Evolutionary conservation across 1,284 basidiomycete species (phyloP), one percentile per base, ranked within the genome.

Genomic region (Inonotus obliquus): DNA sequence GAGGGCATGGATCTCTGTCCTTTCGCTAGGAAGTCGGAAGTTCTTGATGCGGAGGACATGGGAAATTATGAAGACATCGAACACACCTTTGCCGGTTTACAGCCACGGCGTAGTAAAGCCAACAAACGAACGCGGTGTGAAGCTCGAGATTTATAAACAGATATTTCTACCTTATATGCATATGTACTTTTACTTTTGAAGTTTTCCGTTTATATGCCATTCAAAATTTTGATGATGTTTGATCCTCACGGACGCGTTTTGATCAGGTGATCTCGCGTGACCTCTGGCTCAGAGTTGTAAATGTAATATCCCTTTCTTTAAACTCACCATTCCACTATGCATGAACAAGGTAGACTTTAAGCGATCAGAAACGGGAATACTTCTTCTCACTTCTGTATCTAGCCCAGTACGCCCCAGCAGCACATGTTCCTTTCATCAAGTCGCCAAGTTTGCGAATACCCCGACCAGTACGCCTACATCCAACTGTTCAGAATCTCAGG

Each of bases 391-490:
- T 4, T 49, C 11, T 9, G 14, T 3, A 1, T 10, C 21, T 54
- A 64, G 63, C 77, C 45, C 92, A 92, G 68, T 94, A 95, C 71
- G 81, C 87, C 0, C 82, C 89, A 1, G 87, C 86, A 3, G 79
- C 85, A 1, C 81, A 81, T 54, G 84, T 93, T 1, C 94, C 94
- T 1, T 77, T 96, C 54, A 96, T 97, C 74, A 92, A 95, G 73
- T 93, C 92, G 0, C 94, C 94, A 0, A 92, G 90, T 61, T 80
- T 96, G n/a, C 86, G 92, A 59, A 85, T 95, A 0, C 93, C 94
- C 6, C 81, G 79, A 66, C 86, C 86, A 23, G 93, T 94, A 68
- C 49, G 85, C 73, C 17, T 19, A 37, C 17, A 21, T 25, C 1
- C 53, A 44, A 32, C 17, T 25, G 54, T 54, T 44, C 17, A 19